These are phyloP conservation scores for Hippophae tibetana DNA, from an alignment of 306 rosid genomes.

Conservation along the genomic window DNA sequence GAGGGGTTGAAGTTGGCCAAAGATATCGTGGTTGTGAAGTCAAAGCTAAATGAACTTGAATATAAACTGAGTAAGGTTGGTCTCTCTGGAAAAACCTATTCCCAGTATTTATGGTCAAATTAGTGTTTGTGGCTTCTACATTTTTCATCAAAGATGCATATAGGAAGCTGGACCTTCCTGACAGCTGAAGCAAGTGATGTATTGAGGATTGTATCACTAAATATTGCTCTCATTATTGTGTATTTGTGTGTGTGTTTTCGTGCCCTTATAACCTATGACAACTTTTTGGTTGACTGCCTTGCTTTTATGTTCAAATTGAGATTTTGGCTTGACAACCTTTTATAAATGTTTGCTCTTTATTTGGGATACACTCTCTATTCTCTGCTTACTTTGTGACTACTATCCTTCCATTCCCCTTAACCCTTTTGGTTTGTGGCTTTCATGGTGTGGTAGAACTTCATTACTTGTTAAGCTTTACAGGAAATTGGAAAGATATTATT, in stretches of 20 bases:
- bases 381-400: background rate
- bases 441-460: too few relatives aligned
- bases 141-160: background rate
- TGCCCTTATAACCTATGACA: too few relatives aligned
- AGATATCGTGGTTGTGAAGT: constrained; percentile 70
- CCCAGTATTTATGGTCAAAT: background rate
- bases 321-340: background rate
- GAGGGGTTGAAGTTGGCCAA: constrained; percentile 40
- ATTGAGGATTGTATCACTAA: too few relatives aligned
- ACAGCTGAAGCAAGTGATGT: too few relatives aligned
- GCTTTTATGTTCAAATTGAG: background rate
- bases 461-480: too few relatives aligned
- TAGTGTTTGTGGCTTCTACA: constrained; percentile 8
- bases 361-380: background rate
- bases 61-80: constrained; percentile 74
- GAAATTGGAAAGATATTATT: too few relatives aligned
- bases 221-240: too few relatives aligned
- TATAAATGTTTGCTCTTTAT: background rate
- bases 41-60: constrained; percentile 57
- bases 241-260: too few relatives aligned
- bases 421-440: too few relatives aligned
- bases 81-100: constrained; percentile 16
- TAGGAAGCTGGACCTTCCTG: background rate
- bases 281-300: too few relatives aligned
- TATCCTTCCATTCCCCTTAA: too few relatives aligned